A percentile compares a stretch with the other conserved stretches of the same genome.
Conservation (phyloP, 257 asterid genomes). For the Rhazya stricta region DNA sequence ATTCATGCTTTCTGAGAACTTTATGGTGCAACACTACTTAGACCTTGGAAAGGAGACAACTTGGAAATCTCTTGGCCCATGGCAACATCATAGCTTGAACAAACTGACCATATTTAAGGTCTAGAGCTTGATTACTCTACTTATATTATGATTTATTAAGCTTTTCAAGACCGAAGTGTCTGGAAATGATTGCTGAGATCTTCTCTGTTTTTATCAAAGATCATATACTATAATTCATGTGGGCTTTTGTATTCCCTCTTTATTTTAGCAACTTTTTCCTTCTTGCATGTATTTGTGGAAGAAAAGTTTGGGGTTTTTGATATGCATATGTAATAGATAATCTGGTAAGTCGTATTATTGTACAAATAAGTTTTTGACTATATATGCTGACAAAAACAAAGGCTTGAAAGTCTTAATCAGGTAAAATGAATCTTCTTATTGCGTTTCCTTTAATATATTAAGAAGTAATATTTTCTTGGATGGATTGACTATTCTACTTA, state of each 20-base stretch:
- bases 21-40: conserved; percentile 10
- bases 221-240: neutral
- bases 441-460: neutral
- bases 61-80: conserved; percentile 2
- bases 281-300: neutral
- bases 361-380: neutral
- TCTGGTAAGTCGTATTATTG: neutral
- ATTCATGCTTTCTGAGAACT: conserved; percentile 3
- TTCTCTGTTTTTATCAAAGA: neutral
- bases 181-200: conserved; percentile 14
- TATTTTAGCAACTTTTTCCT: conserved; percentile 17
- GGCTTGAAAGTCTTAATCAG: neutral
- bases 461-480: neutral
- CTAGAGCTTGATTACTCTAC: neutral
- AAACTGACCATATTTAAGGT: neutral
- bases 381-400: neutral
- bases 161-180: neutral
- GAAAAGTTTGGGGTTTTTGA: neutral
- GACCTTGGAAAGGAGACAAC: conserved; percentile 20
- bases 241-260: conserved; percentile 3
- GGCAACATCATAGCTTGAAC: conserved; percentile 1
- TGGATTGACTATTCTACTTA: neutral
- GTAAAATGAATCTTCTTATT: neutral
- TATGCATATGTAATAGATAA: neutral
- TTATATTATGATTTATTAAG: neutral